Conservation (phyloP, 805 yeast species). For the Pichia sporocuriosa region DNA sequence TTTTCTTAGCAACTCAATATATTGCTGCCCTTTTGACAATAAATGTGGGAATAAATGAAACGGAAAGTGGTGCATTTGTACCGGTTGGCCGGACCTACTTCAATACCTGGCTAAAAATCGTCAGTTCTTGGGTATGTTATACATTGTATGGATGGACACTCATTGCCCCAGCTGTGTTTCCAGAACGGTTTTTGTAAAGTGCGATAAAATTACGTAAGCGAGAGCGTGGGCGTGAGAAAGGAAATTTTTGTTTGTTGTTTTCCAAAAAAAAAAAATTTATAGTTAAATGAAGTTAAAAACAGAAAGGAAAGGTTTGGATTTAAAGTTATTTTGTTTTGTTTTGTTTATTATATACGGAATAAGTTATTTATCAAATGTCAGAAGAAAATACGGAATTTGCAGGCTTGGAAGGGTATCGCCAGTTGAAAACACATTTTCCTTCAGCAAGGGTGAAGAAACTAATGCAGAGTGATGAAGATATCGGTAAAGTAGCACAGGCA, state of each 20-base stretch:
- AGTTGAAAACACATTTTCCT: slow-evolving; percentile 77
- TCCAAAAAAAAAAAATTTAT: too few species aligned
- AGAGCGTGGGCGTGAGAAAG: too few species aligned
- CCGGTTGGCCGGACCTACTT: slow-evolving; percentile 98
- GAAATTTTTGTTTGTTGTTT: too few species aligned
- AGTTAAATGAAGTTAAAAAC: too few species aligned
- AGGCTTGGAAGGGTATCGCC: slow-evolving; percentile 32
- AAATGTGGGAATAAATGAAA: slow-evolving; percentile 71
- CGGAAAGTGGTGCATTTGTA: slow-evolving; percentile 79
- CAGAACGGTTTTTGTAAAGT: slow-evolving; percentile 60
- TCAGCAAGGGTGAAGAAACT: slow-evolving; percentile 92
- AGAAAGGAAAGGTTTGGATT: too few species aligned
- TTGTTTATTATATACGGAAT: too few species aligned
- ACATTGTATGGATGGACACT: slow-evolving; percentile 83
- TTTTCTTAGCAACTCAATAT: slow-evolving; percentile 94
- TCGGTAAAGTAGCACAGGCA: slow-evolving; percentile 97
- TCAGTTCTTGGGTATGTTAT: slow-evolving; percentile 90
- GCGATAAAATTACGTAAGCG: too few species aligned
- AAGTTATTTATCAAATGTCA: too few species aligned
- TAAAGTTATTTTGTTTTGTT: too few species aligned
- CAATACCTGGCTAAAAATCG: slow-evolving; percentile 88
- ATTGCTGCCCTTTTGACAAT: slow-evolving; percentile 89
- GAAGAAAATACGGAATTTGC: slow-evolving; percentile 9
- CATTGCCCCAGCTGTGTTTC: slow-evolving; percentile 83
- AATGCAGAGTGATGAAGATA: slow-evolving; percentile 97